Percentiles rank a stretch among this genome's conserved stretches.
Conservation (phyloP, 2,329 filamentous ascomycete species). For the Penicillium sp. region DNA sequence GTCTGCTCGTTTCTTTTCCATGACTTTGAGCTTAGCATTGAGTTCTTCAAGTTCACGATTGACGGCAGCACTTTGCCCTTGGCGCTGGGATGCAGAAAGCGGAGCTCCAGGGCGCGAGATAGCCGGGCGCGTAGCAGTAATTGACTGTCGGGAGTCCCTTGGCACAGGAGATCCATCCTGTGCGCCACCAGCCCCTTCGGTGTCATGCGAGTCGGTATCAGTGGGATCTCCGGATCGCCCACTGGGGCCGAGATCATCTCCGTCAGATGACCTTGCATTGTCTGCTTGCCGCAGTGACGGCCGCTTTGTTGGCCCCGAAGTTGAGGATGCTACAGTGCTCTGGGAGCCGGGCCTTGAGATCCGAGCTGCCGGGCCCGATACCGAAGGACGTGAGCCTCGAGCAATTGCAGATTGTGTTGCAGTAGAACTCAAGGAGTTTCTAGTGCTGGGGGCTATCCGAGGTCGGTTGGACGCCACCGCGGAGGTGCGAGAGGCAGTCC, state of each 20-base stretch:
- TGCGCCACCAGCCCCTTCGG: slow-evolving; percentile 20
- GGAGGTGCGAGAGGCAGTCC: slow-evolving; percentile 54
- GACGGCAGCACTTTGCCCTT: slow-evolving; percentile 48
- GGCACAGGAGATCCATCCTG: slow-evolving; percentile 21
- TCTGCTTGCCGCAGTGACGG: slow-evolving; percentile 32
- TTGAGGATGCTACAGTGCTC: slow-evolving; percentile 22
- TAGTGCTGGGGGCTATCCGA: slow-evolving; percentile 54
- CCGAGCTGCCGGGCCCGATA: slow-evolving; percentile 33
- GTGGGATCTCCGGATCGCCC: slow-evolving; percentile 30
- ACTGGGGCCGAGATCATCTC: slow-evolving; percentile 25
- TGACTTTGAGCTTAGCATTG: slow-evolving; percentile 77
- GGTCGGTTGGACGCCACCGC: slow-evolving; percentile 45
- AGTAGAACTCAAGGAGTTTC: slow-evolving; percentile 67
- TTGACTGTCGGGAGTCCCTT: slow-evolving; percentile 24
- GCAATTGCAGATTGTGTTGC: slow-evolving; percentile 31
- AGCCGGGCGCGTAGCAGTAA: slow-evolving; percentile 24
- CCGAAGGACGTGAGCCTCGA: slow-evolving; percentile 40
- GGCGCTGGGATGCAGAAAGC: slow-evolving; percentile 39
- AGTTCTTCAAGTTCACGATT: slow-evolving; percentile 76
- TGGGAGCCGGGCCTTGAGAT: slow-evolving; percentile 34
- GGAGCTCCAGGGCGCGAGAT: slow-evolving; percentile 28
- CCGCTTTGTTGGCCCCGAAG: slow-evolving; percentile 31
- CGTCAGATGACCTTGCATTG: slow-evolving; percentile 28
- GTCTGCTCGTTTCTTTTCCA: slow-evolving; percentile 83
- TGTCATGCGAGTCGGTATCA: slow-evolving; percentile 28